Evolutionary conservation across 2,329 filamentous ascomycete genomes (phyloP), one percentile per base, ranked within the genome.

Genomic region (Didymellaceae sp.): DNA sequence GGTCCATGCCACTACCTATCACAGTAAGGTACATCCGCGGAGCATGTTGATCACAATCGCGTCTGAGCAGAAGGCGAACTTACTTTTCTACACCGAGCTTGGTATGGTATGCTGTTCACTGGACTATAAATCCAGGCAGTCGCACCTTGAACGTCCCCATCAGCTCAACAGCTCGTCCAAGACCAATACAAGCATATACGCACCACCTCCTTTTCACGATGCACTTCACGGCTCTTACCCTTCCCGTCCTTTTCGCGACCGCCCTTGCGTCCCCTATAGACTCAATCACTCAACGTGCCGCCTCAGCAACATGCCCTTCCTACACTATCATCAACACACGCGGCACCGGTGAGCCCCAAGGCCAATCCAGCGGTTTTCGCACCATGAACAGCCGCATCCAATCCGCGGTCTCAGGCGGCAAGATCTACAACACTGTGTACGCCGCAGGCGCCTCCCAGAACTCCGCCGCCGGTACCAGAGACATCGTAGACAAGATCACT

Each of bases 401-500:
- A 43, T n/a, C 13, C 6, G 55, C 66, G 20, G 37, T 71, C 7
- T 46, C 65, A 1, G 71, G 71, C 1, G 71, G 71, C 28, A 70
- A 59, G 9, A 62, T 63, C 35, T 73, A 74, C 56, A 62, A 67
- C 58, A 73, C 68, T 7, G 65, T 73, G 20, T 74, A 74, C 46
- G 40, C 65, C 11, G 71, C 72, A 3, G 56, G 33, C 18, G 31
- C 45, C 38, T 45, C 45, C 24, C 71, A 74, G 37, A 60, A 68
- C 44, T 65, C 61, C 0, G 40, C 54, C 2, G 43, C 47, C 1
- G 71, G 65, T 2, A 73, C 71, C 4, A 17, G 22, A 9, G 69
- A 71, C 38, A 74, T 74, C 40, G 45, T 74, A 56, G 63, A 67
- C 54, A 56, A 70, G n/a, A 61, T 74, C 49, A 52, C 51, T 4